phyloP scores from a whole-genome alignment of 306 rosid species.

The Begonia masoniana region DNA sequence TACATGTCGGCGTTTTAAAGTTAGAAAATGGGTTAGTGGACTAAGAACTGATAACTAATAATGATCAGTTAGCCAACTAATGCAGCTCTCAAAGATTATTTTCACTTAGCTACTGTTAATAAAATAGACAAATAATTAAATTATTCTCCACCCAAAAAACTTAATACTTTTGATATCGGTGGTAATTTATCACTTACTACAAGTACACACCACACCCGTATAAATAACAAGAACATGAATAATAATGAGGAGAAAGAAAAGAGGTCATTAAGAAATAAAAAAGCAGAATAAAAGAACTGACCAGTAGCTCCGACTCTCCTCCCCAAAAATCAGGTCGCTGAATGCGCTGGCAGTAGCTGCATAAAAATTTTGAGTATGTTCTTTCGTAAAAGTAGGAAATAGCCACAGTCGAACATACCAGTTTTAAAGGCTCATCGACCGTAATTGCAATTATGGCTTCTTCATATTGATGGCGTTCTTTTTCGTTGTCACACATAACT shows the following conservation, averaged over 20 bases:
- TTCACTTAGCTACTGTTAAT: no score
- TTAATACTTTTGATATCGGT: background rate
- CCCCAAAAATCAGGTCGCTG: conserved; percentile 85
- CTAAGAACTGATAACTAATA: background rate
- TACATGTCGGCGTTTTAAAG: no score
- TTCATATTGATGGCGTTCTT: conserved; percentile 56
- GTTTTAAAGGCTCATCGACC: conserved; percentile 67
- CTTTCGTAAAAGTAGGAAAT: background rate
- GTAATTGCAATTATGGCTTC: conserved; percentile 77
- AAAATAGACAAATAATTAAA: background rate
- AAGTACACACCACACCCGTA: background rate
- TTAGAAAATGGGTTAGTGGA: background rate
- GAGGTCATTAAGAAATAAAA: background rate
- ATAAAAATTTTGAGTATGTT: conserved; percentile 8
- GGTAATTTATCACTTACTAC: background rate
- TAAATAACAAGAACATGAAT: background rate
- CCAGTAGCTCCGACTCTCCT: conserved; percentile 94
- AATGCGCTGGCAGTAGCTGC: conserved; percentile 83
- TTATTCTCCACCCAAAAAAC: background rate
- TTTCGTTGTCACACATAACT: conserved; percentile 50
- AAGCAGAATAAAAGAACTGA: conserved; percentile 23
- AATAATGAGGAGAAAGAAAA: background rate
- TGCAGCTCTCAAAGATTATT: no score
- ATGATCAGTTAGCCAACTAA: no score
- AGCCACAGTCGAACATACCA: conserved; percentile 21